phyloP scores from a whole-genome alignment of 805 yeast species.

The Yamadazyma olivae region DNA sequence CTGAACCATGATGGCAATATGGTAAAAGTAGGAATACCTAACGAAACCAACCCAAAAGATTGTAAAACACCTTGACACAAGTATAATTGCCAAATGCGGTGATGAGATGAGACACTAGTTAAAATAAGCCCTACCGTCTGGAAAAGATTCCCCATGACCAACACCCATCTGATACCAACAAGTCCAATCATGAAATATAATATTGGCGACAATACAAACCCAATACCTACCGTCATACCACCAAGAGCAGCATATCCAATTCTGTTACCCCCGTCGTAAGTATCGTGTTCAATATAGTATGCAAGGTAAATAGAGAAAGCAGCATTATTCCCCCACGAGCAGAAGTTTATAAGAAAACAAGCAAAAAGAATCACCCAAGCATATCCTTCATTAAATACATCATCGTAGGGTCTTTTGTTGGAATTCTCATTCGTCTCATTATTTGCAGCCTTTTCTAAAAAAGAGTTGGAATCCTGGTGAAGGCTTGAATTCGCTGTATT shows the following conservation, averaged over 20 bases:
- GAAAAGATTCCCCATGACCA: conserved; percentile 40
- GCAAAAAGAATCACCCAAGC: conserved; percentile 1
- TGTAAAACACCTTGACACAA: conserved; percentile 61
- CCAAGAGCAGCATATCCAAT: conserved; percentile 62
- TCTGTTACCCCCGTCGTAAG: conserved; percentile 49
- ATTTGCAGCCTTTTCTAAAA: too few species aligned
- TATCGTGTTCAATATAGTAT: conserved; percentile 44
- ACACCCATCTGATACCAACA: conserved; percentile 16
- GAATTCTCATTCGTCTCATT: neutral
- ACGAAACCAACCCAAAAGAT: conserved; percentile 54
- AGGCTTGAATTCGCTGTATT: too few species aligned
- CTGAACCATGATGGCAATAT: conserved; percentile 65
- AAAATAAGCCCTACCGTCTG: conserved; percentile 52
- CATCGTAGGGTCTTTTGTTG: neutral
- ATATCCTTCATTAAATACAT: neutral
- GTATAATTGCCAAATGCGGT: conserved; percentile 57
- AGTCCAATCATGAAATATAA: conserved; percentile 21
- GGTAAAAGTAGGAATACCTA: conserved; percentile 53
- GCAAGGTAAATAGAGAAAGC: conserved; percentile 50
- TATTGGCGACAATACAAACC: conserved; percentile 45
- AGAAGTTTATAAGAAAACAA: conserved; percentile 1
- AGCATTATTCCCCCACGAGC: conserved; percentile 1
- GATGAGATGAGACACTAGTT: conserved; percentile 49
- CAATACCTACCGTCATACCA: conserved; percentile 55
- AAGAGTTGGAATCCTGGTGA: too few species aligned